Evolutionary conservation across 257 asterid genomes (phyloP), one percentile per base, ranked within the genome.

Genomic region (Euphrasia confusa): DNA sequence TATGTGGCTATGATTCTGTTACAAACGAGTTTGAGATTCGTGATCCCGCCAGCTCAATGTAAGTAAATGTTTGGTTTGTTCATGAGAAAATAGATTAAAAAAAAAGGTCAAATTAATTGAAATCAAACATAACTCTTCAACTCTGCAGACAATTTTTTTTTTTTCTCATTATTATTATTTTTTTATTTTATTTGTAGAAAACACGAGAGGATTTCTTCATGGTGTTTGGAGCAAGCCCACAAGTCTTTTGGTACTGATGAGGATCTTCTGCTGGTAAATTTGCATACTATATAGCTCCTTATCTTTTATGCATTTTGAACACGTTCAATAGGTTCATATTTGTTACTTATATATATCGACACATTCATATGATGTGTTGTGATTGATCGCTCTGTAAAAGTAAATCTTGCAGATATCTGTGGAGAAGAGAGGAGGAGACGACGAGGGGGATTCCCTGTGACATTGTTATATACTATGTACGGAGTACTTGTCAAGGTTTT

Each of bases 241-340:
- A 92, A 84, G 73, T 76, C 95, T 65, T 92, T 88, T 69, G 98
- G 98, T 50, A 92, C 98, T 12, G 98, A 92, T 79, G 98, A 89
- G 69, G 98, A 92, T 80, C 88, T 92, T 78, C 81, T 92, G 32
- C 84, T 92, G 95, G 97, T 92, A 84, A 83, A n/a, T 24, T 28
- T 58, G 7, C 21, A 1, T 40, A 24, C 66, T 48, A n/a, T 48
- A 44, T 37, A 37, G 2, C 42, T 37, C 11, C 42, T 7, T 35
- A 35, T 35, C 9, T 37, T 37, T 37, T 8, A 2, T 37, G 42
- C 42, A 37, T 37, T 37, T 37, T 2, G 42, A 37, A 37, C 42
- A 37, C 42, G 2, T 8, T 37, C 42, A 11, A 37, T 37, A 37
- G 42, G 42, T 2, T 10, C 42, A 37, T 37, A 37, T 37, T 37